phyloP scores from a whole-genome alignment of 108 stramenopile genomes.

The Asterionellopsis glacialis region DNA sequence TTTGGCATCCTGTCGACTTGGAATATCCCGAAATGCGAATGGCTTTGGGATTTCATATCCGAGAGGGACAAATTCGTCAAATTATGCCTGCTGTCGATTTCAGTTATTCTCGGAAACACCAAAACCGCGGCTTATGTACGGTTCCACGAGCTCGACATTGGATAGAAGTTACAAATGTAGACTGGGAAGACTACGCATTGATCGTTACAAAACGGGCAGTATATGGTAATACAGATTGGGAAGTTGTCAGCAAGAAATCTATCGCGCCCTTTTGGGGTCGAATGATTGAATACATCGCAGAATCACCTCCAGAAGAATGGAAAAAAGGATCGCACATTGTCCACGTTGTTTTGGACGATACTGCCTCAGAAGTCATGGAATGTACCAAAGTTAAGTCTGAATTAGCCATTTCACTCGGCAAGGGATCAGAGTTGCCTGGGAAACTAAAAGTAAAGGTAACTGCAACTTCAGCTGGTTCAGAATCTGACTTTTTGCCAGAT shows the following conservation, averaged over 20 bases:
- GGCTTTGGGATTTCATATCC: slow-evolving; percentile 27
- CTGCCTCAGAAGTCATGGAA: not conserved
- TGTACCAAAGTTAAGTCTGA: not conserved
- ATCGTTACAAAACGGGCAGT: not conserved
- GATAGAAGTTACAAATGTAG: slow-evolving; percentile 14
- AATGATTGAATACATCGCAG: slow-evolving; percentile 8
- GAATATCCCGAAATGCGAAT: slow-evolving; percentile 21
- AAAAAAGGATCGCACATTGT: slow-evolving; percentile 25
- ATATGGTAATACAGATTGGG: not conserved
- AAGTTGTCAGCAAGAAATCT: not conserved
- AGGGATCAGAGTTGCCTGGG: slow-evolving; percentile 7
- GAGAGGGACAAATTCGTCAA: slow-evolving; percentile 27
- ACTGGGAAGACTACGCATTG: slow-evolving; percentile 14
- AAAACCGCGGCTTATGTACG: slow-evolving; percentile 33
- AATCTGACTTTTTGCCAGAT: slow-evolving; percentile 27
- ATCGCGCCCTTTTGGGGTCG: not conserved
- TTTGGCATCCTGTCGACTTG: slow-evolving; percentile 30
- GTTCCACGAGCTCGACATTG: slow-evolving; percentile 28
- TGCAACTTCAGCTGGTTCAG: slow-evolving; percentile 25
- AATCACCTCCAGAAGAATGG: slow-evolving; percentile 8
- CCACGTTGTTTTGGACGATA: slow-evolving; percentile 7
- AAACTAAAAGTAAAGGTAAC: slow-evolving; percentile 16
- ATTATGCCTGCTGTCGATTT: slow-evolving; percentile 33
- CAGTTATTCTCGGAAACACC: slow-evolving; percentile 10
- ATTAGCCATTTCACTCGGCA: not conserved